Base-by-base conservation (phyloP, 2,329 filamentous ascomycete genomes). In the Alternaria infectoria region DNA sequence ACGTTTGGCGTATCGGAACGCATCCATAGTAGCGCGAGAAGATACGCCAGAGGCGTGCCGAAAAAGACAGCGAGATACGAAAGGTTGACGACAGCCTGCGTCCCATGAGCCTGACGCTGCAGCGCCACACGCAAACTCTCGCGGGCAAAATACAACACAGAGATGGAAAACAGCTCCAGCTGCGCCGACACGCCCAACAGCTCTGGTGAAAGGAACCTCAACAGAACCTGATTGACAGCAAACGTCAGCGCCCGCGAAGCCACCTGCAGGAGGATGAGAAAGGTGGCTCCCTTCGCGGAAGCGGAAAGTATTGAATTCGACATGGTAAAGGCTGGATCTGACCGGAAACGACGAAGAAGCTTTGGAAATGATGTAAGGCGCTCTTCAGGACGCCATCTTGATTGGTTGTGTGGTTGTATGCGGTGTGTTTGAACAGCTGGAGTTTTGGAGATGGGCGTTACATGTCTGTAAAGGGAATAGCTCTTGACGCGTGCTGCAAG, bases 61-160 rank as follows among this genome's bases (percentile, higher is more conserved):
- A 95, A 83, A 0, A 85, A 77, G 13, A 96, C 84, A 21, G 93
- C 88, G 21, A 98, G 81, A 78, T 97, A 96, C 2, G 93, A 92
- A 43, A 97, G 84, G 74, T 99, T 99, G 80, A 98, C 87, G 46
- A 95, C 90, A 3, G 91, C 89, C 79, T 98, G 95, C 11, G 87
- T 78, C 54, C 79, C 79, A 67, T 83, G 78, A 8, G 82, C 79
- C 68, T 94, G 91, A 55, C 96, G 87, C 81, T 98, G 95, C 36
- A 97, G 88, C 25, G 95, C 93, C n/a, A 97, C 91, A 15, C 96
- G 90, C 52, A 98, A 83, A 73, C 91, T 95, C 81, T 99, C 96
- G 43, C 96, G 88, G 0, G 96, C 91, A 75, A 99, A 98, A 80
- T 97, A 97, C 1, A 99, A 86, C n/a, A 96, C 90, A 0, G 93